Evolutionary conservation across 495 filamentous ascomycete genomes (phyloP).

Genomic region (Xylaria curta): DNA sequence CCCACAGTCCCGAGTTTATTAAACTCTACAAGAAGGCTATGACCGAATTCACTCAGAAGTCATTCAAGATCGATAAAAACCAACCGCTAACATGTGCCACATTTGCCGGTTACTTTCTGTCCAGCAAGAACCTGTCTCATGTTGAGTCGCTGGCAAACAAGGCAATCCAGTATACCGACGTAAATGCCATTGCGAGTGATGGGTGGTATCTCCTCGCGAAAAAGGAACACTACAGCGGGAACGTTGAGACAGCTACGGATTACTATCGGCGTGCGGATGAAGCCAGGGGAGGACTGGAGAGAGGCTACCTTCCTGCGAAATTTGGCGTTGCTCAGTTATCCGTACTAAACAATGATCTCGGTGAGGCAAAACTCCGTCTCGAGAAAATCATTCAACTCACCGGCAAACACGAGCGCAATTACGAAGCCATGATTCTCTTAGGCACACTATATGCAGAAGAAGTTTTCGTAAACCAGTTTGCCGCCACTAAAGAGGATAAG

Average conservation of each 20-base stretch:
- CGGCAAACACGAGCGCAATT: conserved; percentile 61
- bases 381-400: conserved; percentile 90
- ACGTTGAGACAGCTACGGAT: conserved; percentile 72
- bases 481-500: conserved; percentile 84
- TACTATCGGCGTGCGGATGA: conserved; percentile 89
- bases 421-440: conserved; percentile 90
- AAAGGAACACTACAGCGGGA: conserved; percentile 79
- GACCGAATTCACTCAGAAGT: conserved; percentile 88
- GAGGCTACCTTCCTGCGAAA: conserved; percentile 89
- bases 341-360: conserved; percentile 79
- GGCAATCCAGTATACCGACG: conserved; percentile 93
- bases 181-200: conserved; percentile 93
- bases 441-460: conserved; percentile 93
- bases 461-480: conserved; percentile 77
- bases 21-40: conserved; percentile 89
- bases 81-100: conserved; percentile 88
- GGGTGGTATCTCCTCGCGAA: conserved; percentile 93
- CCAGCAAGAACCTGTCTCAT: conserved; percentile 72
- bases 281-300: conserved; percentile 84
- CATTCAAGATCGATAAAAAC: conserved; percentile 95
- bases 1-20: conserved; percentile 77
- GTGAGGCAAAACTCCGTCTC: conserved; percentile 89
- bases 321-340: conserved; percentile 90
- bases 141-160: conserved; percentile 89
- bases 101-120: conserved; percentile 87